Conservation (phyloP, 371 early-diverging fungal species). For the Haplosporangium sp. region DNA sequence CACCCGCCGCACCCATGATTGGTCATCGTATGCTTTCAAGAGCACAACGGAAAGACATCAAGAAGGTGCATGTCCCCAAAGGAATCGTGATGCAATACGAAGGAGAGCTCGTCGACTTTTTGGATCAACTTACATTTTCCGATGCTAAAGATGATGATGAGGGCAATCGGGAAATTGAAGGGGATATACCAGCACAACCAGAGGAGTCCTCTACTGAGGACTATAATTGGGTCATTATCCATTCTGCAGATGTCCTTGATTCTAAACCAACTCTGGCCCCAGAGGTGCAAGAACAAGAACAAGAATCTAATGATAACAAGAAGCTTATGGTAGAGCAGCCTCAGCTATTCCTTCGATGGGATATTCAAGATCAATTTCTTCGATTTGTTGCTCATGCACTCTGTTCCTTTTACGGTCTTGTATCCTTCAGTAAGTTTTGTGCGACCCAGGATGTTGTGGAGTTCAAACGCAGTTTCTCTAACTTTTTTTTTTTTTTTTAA, state of each 20-base stretch:
- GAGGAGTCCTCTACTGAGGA: background rate
- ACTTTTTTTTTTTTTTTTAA: background rate
- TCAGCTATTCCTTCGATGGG: conserved; percentile 50
- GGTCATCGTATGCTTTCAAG: conserved; percentile 47
- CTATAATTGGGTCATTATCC: conserved; percentile 15
- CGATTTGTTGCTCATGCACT: conserved; percentile 56
- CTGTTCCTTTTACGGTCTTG: conserved; percentile 51
- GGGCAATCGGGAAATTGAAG: background rate
- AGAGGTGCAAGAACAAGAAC: background rate
- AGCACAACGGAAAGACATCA: conserved; percentile 56
- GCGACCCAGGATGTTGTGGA: background rate
- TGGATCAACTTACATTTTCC: conserved; percentile 47
- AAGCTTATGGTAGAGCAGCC: conserved; percentile 9
- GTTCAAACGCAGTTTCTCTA: background rate
- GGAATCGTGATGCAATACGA: conserved; percentile 56
- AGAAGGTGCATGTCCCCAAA: conserved; percentile 56
- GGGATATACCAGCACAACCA: no score
- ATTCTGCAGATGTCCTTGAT: background rate
- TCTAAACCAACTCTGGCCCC: background rate
- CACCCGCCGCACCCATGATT: conserved; percentile 13
- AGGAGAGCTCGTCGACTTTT: conserved; percentile 50
- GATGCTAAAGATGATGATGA: background rate
- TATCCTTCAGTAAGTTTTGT: conserved; percentile 48
- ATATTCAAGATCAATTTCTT: conserved; percentile 54
- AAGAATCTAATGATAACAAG: background rate